Conservation (phyloP, 805 yeast genomes). For the Saccharomycopsis babjevae region DNA sequence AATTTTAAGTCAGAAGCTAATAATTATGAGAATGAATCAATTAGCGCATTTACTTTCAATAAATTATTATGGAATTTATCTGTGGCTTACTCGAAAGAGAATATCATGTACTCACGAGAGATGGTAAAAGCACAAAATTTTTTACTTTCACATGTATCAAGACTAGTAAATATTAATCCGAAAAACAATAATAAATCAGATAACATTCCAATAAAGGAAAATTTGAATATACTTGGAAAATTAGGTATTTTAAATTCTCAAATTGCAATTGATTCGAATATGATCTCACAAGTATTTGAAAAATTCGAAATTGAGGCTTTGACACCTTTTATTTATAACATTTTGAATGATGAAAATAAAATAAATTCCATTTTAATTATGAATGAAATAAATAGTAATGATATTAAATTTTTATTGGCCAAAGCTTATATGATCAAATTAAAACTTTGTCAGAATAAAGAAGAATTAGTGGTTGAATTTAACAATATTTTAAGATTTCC, state of each 20-base stretch:
- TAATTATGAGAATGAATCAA: not conserved
- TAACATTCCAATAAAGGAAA: not conserved
- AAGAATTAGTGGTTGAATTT: slow-evolving; percentile 2
- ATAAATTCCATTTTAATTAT: not conserved
- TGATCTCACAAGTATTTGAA: not conserved
- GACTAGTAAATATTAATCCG: not conserved
- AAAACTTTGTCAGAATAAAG: not conserved
- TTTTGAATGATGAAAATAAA: not conserved
- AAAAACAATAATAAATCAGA: not conserved
- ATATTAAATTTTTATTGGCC: slow-evolving; percentile 2
- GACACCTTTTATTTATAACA: slow-evolving; percentile 3
- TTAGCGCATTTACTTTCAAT: slow-evolving; percentile 3
- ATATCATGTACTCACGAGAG: slow-evolving; percentile 3
- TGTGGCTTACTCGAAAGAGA: not conserved
- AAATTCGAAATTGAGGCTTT: slow-evolving; percentile 5
- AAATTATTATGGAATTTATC: slow-evolving; percentile 11
- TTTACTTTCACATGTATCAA: not conserved
- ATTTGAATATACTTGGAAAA: not conserved
- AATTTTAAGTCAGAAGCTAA: slow-evolving; percentile 1
- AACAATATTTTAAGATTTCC: slow-evolving; percentile 5
- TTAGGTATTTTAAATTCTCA: not conserved
- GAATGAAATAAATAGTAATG: not conserved
- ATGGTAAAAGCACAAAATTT: slow-evolving; percentile 11
- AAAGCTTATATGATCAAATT: slow-evolving; percentile 10
- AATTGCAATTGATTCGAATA: slow-evolving; percentile 1